phyloP scores from a whole-genome alignment of 164 flowering plant genomes.

The Vitis amurensis region DNA sequence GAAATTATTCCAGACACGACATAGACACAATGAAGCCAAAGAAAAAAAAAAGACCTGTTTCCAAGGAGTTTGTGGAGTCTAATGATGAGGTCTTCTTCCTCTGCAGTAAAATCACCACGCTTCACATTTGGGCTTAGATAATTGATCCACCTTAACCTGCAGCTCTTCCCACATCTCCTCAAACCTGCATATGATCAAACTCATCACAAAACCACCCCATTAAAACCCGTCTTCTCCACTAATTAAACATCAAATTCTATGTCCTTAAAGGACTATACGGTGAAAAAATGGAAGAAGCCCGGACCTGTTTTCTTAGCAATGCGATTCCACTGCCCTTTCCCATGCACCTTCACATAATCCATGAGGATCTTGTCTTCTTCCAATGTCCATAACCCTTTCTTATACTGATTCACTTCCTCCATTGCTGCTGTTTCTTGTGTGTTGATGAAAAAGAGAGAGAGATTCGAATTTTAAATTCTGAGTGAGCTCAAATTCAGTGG shows the following conservation, averaged over 20 bases:
- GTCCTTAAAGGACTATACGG: not conserved
- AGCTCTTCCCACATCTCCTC: slow-evolving; percentile 50
- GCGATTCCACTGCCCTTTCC: slow-evolving; percentile 37
- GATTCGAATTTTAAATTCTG: not conserved
- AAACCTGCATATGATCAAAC: slow-evolving; percentile 22
- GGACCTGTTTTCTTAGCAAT: slow-evolving; percentile 27
- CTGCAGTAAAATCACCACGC: slow-evolving; percentile 27
- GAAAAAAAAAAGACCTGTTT: slow-evolving; percentile 26
- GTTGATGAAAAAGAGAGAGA: not conserved
- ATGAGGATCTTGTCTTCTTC: slow-evolving; percentile 31
- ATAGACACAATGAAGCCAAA: not conserved
- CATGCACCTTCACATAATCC: slow-evolving; percentile 28
- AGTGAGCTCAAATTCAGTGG: too few species aligned
- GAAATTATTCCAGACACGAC: too few species aligned
- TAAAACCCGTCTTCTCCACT: not conserved
- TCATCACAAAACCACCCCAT: not conserved
- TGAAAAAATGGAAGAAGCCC: not conserved
- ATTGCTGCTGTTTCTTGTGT: not conserved
- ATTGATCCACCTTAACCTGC: slow-evolving; percentile 47
- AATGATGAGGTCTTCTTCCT: slow-evolving; percentile 46
- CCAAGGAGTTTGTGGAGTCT: slow-evolving; percentile 46
- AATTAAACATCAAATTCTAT: too few species aligned
- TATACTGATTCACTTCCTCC: slow-evolving; percentile 9
- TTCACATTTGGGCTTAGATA: slow-evolving; percentile 40
- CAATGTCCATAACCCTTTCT: slow-evolving; percentile 34